Evolutionary conservation across 2,329 filamentous ascomycete genomes (phyloP).

Genomic region (Diaporthe batatas): DNA sequence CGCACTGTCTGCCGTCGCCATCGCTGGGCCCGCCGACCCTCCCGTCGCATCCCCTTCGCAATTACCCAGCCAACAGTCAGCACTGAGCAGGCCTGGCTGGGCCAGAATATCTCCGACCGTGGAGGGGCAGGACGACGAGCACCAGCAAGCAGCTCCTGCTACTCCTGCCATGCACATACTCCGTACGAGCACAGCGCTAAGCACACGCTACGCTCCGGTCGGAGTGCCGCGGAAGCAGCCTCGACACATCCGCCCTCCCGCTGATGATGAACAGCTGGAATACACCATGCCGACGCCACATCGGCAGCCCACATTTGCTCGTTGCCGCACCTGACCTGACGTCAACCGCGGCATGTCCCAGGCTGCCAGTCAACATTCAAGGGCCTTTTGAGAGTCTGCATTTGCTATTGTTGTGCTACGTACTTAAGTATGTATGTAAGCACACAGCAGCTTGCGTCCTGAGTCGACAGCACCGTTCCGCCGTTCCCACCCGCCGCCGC

Average conservation of each 20-base stretch:
- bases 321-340: slow-evolving; percentile 19
- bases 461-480: slow-evolving; percentile 12
- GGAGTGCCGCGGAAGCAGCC: slow-evolving; percentile 27
- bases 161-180: too few relatives aligned
- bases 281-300: slow-evolving; percentile 26
- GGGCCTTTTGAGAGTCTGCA: too few relatives aligned
- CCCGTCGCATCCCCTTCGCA: neutral
- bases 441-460: neutral
- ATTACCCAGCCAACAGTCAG: neutral
- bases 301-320: slow-evolving; percentile 28
- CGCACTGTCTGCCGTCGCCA: neutral
- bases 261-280: neutral
- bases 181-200: slow-evolving; percentile 4
- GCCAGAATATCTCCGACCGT: neutral
- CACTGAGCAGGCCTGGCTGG: neutral
- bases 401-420: neutral
- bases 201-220: slow-evolving; percentile 9
- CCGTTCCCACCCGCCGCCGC: slow-evolving; percentile 12
- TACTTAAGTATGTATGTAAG: too few relatives aligned
- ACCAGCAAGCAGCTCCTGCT: too few relatives aligned
- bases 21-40: neutral
- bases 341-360: slow-evolving; percentile 14
- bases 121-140: neutral
- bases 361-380: too few relatives aligned
- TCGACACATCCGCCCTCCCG: slow-evolving; percentile 19